A percentile compares a stretch with the other conserved stretches of the same genome.
Evolutionary conservation across 495 filamentous ascomycete species (phyloP).

Genomic region (Podospora anserina): DNA sequence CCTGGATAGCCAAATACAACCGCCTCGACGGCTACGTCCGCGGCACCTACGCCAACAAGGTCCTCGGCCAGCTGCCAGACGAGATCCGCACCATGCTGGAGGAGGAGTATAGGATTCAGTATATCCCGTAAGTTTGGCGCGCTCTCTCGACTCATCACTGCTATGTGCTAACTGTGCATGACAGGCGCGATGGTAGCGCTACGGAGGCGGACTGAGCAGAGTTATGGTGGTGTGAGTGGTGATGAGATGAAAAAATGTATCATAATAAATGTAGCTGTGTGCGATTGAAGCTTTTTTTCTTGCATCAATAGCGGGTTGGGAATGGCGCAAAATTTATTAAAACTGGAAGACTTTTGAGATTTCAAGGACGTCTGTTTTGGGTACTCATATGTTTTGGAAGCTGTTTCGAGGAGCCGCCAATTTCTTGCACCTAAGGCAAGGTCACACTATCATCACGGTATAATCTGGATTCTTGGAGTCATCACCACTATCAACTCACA

Average conservation of each 20-base stretch:
- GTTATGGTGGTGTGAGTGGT: not conserved
- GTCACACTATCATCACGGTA: too few relatives aligned
- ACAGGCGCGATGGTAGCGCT: slow-evolving; percentile 51
- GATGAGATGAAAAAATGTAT: not conserved
- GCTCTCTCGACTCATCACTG: not conserved
- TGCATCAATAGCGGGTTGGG: slow-evolving; percentile 1
- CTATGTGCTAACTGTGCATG: not conserved
- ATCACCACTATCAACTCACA: not conserved
- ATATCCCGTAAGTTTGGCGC: slow-evolving; percentile 56
- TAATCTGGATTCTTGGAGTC: not conserved
- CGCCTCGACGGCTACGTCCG: slow-evolving; percentile 80
- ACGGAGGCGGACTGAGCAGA: slow-evolving; percentile 38
- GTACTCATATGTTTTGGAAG: too few relatives aligned
- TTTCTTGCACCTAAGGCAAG: too few relatives aligned
- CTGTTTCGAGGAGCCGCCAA: too few relatives aligned
- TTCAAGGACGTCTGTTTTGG: not conserved
- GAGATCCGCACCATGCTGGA: slow-evolving; percentile 64
- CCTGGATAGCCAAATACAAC: slow-evolving; percentile 95
- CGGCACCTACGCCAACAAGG: slow-evolving; percentile 91
- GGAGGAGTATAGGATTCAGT: slow-evolving; percentile 64
- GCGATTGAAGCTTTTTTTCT: slow-evolving; percentile 15
- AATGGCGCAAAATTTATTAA: not conserved
- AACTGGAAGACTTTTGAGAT: not conserved
- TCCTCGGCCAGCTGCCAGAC: slow-evolving; percentile 64
- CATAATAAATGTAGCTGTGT: not conserved